Base-by-base conservation (phyloP, 148 eudicot genomes). In the Cornus suecica region DNA sequence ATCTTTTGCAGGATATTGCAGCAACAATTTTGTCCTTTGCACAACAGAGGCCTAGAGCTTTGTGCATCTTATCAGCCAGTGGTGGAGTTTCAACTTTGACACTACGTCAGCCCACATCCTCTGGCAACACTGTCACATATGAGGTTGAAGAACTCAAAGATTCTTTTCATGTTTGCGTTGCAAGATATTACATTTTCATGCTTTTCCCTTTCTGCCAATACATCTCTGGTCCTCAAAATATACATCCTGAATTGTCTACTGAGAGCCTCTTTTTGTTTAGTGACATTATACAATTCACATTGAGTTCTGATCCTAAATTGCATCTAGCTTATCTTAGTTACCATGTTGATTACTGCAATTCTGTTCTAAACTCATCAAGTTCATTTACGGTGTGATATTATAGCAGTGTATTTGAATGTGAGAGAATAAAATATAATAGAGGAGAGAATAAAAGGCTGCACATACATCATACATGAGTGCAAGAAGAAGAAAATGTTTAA, bases 11-110 rank as follows among this genome's bases (percentile, higher is more conserved):
- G 98, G 94, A 93, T 68, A 80, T 93, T 87, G 92, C 97, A 18
- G 78, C 86, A 62, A 93, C 88, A 77, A 84, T 93, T 83, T 83
- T 89, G 51, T 75, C 90, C 58, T 93, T 91, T 81, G 80, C 98
- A 64, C 96, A 93, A 72, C 96, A 93, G 77, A 85, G 94, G 88
- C 91, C 94, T 23, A 84, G 98, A 80, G 98, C 96, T 77, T 60
- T 93, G 32, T 93, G 98, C 77, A 83, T 93, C 70, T 72, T 93
- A 86, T 89, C 98, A 29, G 98, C 87, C n/a, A 90, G 79, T 84
- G 98, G 98, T 65, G 81, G 92, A 34, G 94, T 93, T 77, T 93
- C 98, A 58, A 79, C 88, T 54, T 91, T 91, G 62, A 89, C 96
- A 73, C 69, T 93, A 54, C 90, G 91, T 27, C 94, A 89, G 70